Evolutionary conservation across 2,329 filamentous ascomycete genomes (phyloP).

Genomic region (Paecilomyces variotii): DNA sequence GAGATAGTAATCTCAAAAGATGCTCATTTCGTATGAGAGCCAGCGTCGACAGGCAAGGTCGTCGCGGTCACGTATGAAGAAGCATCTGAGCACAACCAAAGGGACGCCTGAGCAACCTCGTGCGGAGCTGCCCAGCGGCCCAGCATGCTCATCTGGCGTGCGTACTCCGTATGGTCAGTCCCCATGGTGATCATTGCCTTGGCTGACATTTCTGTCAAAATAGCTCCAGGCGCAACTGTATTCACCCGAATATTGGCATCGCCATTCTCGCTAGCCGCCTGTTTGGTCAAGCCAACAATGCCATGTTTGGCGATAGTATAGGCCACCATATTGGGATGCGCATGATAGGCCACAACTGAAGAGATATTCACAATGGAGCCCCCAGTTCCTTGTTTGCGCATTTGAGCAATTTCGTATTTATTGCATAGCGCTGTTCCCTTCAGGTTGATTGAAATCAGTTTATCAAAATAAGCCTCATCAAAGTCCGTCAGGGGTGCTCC

Average conservation of each 20-base stretch:
- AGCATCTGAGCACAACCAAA: slow-evolving; percentile 20
- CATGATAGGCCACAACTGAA: slow-evolving; percentile 29
- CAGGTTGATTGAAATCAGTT: slow-evolving; percentile 31
- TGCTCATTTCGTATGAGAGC: slow-evolving; percentile 5
- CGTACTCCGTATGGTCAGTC: not conserved
- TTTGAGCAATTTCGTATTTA: slow-evolving; percentile 37
- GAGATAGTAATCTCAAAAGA: not conserved
- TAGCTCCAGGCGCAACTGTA: slow-evolving; percentile 17
- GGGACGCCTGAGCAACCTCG: slow-evolving; percentile 18
- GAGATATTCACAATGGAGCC: slow-evolving; percentile 36
- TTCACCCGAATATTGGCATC: slow-evolving; percentile 29
- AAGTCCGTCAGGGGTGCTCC: slow-evolving; percentile 24
- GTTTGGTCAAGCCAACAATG: slow-evolving; percentile 37
- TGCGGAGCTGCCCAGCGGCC: slow-evolving; percentile 9
- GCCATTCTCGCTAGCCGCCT: slow-evolving; percentile 26
- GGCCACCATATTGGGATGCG: slow-evolving; percentile 30
- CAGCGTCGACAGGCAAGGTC: slow-evolving; percentile 16
- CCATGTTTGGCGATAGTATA: slow-evolving; percentile 39
- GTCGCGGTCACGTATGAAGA: slow-evolving; percentile 18
- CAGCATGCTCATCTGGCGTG: not conserved
- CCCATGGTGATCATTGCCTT: not conserved
- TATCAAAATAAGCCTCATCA: slow-evolving; percentile 29
- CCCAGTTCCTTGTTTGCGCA: slow-evolving; percentile 24
- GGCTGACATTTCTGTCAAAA: not conserved
- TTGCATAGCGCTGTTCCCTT: slow-evolving; percentile 36